Conservation (phyloP, 305 asterid genomes). For the Plantago coronopus region DNA sequence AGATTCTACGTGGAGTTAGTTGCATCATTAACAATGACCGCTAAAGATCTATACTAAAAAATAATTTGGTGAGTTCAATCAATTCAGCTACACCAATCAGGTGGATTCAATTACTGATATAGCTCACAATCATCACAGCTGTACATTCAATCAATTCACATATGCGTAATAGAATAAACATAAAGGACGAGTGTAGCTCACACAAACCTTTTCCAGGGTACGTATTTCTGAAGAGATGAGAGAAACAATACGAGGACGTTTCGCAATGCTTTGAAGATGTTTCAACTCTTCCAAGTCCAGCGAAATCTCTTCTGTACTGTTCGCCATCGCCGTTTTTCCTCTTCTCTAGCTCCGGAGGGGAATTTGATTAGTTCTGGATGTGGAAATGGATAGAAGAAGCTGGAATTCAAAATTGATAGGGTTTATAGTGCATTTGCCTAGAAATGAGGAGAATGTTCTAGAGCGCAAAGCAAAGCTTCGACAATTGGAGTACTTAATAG, state of each 20-base stretch:
- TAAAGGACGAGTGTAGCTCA: neutral
- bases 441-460: neutral
- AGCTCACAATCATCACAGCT: too few relatives aligned
- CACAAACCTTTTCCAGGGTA: constrained; percentile 61
- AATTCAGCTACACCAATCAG: too few relatives aligned
- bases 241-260: constrained; percentile 69
- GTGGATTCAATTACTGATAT: too few relatives aligned
- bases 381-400: neutral
- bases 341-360: too few relatives aligned
- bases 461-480: neutral
- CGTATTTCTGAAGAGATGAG: constrained; percentile 64
- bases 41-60: too few relatives aligned
- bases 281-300: constrained; percentile 77
- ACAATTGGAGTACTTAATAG: neutral
- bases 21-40: too few relatives aligned
- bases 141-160: neutral
- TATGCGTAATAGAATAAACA: neutral
- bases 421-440: neutral
- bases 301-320: constrained; percentile 40
- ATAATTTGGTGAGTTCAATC: too few relatives aligned
- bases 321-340: constrained; percentile 42
- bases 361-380: neutral
- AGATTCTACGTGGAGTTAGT: too few relatives aligned
- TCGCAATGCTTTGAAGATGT: constrained; percentile 69
- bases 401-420: neutral